A percentile compares a stretch with the other conserved stretches of the same genome.
phyloP scores from a whole-genome alignment of 2,329 filamentous ascomycete species.

The Fusarium sambucinum region DNA sequence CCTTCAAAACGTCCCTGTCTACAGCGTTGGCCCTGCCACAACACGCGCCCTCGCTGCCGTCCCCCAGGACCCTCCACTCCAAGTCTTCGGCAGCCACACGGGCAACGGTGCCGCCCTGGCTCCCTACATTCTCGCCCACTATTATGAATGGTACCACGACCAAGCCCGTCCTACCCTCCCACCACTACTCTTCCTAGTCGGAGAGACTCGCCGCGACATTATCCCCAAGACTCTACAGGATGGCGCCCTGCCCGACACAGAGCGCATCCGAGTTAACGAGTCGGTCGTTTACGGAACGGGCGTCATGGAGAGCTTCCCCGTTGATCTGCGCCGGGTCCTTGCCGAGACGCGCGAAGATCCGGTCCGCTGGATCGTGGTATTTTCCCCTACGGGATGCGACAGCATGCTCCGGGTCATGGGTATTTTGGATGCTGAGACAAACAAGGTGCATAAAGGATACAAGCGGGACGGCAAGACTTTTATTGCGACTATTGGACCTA shows the following conservation, averaged over 20 bases:
- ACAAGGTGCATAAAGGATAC: constrained; percentile 51
- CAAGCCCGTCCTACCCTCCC: constrained; percentile 61
- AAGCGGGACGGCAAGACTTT: constrained; percentile 62
- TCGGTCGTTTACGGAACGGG: constrained; percentile 88
- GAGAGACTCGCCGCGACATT: constrained; percentile 88
- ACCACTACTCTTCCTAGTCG: constrained; percentile 86
- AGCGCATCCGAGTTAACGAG: constrained; percentile 78
- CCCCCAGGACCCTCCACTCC: constrained; percentile 61
- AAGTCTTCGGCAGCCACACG: constrained; percentile 82
- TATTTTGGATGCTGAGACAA: constrained; percentile 61
- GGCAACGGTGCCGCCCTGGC: constrained; percentile 88
- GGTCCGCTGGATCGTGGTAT: constrained; percentile 80
- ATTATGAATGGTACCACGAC: constrained; percentile 66
- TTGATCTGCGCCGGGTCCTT: constrained; percentile 70
- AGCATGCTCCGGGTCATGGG: constrained; percentile 68
- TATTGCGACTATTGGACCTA: constrained; percentile 92
- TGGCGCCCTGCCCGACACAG: constrained; percentile 58
- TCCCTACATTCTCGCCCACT: constrained; percentile 82
- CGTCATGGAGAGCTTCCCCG: constrained; percentile 81
- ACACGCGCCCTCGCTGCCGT: constrained; percentile 76
- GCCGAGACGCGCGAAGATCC: constrained; percentile 55
- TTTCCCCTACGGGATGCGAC: constrained; percentile 75
- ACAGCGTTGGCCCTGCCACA: constrained; percentile 85
- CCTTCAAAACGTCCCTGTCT: constrained; percentile 71
- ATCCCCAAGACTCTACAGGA: constrained; percentile 85